phyloP scores from a whole-genome alignment of 352 stramenopile genomes.

The Globisporangium canariense region DNA sequence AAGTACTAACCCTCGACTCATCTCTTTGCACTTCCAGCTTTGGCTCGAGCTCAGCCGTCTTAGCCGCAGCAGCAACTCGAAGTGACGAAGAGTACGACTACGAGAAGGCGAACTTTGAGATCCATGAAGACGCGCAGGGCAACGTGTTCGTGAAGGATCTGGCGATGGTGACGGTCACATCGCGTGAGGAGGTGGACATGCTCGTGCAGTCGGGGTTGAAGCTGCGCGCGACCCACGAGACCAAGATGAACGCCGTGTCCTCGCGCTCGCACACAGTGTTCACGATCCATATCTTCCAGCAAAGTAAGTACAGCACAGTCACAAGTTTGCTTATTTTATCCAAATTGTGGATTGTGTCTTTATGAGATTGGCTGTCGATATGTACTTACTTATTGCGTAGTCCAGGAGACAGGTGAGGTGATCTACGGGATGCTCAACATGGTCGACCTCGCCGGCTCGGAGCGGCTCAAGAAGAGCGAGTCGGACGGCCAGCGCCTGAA shows the following conservation, averaged over 20 bases:
- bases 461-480: constrained; percentile 85
- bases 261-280: constrained; percentile 88
- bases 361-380: not conserved
- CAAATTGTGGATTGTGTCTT: not conserved
- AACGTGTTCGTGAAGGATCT: constrained; percentile 93
- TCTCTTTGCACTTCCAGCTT: constrained; percentile 29
- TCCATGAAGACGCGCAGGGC: constrained; percentile 90
- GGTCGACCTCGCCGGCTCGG: constrained; percentile 80
- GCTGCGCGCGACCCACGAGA: constrained; percentile 89
- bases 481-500: constrained; percentile 83
- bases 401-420: constrained; percentile 64
- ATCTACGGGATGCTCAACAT: constrained; percentile 87
- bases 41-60: constrained; percentile 36
- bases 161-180: constrained; percentile 88
- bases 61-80: not conserved
- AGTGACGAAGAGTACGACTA: constrained; percentile 83
- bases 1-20: not conserved
- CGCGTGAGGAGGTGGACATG: constrained; percentile 76
- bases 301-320: constrained; percentile 33
- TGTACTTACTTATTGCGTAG: constrained; percentile 19
- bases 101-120: constrained; percentile 89
- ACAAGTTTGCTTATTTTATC: not conserved
- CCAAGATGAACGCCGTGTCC: constrained; percentile 91
- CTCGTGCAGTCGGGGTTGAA: constrained; percentile 86
- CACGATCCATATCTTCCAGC: constrained; percentile 83